Percentiles rank a stretch among this genome's conserved stretches.
phyloP scores from a whole-genome alignment of 192 early-diverging fungal species.

The Funneliformis geosporum region DNA sequence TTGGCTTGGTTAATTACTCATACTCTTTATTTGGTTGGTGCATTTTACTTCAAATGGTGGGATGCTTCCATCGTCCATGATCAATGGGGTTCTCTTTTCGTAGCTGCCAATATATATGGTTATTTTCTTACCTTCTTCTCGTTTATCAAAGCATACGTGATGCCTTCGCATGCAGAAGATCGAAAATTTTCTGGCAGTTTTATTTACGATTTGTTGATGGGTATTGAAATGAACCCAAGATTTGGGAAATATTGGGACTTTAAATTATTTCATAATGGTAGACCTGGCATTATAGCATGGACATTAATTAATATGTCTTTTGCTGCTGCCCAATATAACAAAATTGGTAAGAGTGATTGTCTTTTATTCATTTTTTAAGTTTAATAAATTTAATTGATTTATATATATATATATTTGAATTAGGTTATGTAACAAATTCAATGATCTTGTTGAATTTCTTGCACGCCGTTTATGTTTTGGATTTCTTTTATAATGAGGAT shows the following conservation, averaged over 20 bases:
- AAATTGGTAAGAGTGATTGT: conserved; percentile 54
- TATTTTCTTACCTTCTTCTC: conserved; percentile 74
- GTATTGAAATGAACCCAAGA: conserved; percentile 83
- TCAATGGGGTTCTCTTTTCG: conserved; percentile 70
- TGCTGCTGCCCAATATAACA: conserved; percentile 72
- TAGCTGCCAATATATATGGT: conserved; percentile 75
- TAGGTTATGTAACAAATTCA: conserved; percentile 69
- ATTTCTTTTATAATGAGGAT: conserved; percentile 84
- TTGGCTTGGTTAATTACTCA: conserved; percentile 73
- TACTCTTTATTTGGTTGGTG: conserved; percentile 62
- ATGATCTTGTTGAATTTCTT: conserved; percentile 77
- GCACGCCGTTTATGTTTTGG: conserved; percentile 73
- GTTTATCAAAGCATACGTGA: conserved; percentile 69
- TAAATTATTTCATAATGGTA: conserved; percentile 83
- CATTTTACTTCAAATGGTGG: conserved; percentile 65
- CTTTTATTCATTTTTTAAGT: neutral
- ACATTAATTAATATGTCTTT: conserved; percentile 78
- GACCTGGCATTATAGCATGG: conserved; percentile 85
- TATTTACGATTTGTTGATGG: conserved; percentile 78
- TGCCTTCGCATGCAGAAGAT: conserved; percentile 74
- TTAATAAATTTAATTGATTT: conserved; percentile 29
- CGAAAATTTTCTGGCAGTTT: conserved; percentile 76
- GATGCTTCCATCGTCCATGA: conserved; percentile 69
- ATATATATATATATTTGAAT: neutral
- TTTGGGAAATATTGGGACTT: conserved; percentile 77